Conservation (phyloP, 2,329 filamentous ascomycete genomes). For the Lachnum nothofagi region DNA sequence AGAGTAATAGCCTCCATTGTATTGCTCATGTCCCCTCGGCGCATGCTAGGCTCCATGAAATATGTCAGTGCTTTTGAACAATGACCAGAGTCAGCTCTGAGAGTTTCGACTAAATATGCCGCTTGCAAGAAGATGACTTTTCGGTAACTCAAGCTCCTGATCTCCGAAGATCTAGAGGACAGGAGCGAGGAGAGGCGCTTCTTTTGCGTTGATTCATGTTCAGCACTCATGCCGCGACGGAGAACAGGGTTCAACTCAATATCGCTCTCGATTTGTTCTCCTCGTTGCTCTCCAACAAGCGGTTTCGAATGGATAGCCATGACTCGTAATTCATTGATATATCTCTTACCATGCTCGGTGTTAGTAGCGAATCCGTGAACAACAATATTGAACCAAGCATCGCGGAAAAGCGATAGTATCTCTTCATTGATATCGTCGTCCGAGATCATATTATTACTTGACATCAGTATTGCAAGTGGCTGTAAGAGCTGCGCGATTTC, state of each 20-base stretch:
- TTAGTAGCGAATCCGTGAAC: conserved; percentile 82
- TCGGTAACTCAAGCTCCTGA: conserved; percentile 77
- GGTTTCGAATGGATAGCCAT: conserved; percentile 85
- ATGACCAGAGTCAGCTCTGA: conserved; percentile 80
- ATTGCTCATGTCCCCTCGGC: conserved; percentile 56
- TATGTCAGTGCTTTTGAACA: conserved; percentile 87
- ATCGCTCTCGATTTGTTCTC: conserved; percentile 88
- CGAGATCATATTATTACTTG: conserved; percentile 53
- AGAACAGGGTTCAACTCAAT: conserved; percentile 94
- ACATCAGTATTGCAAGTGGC: conserved; percentile 81
- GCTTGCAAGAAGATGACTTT: conserved; percentile 91
- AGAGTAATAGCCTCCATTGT: conserved; percentile 60
- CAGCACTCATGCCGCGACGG: conserved; percentile 74
- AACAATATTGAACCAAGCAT: conserved; percentile 97
- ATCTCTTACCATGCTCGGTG: conserved; percentile 67
- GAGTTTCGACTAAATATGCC: conserved; percentile 79
- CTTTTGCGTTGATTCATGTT: conserved; percentile 76
- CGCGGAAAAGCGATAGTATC: conserved; percentile 67
- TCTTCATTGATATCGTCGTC: conserved; percentile 55
- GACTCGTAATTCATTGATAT: conserved; percentile 71
- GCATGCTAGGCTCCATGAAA: conserved; percentile 87
- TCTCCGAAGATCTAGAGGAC: conserved; percentile 70
- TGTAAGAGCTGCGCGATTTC: conserved; percentile 85
- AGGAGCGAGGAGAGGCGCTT: conserved; percentile 68
- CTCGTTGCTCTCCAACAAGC: conserved; percentile 79